Evolutionary conservation across 345 rosid genomes (phyloP), one percentile per base, ranked within the genome.

Genomic region (Eucalyptus shirleyi): DNA sequence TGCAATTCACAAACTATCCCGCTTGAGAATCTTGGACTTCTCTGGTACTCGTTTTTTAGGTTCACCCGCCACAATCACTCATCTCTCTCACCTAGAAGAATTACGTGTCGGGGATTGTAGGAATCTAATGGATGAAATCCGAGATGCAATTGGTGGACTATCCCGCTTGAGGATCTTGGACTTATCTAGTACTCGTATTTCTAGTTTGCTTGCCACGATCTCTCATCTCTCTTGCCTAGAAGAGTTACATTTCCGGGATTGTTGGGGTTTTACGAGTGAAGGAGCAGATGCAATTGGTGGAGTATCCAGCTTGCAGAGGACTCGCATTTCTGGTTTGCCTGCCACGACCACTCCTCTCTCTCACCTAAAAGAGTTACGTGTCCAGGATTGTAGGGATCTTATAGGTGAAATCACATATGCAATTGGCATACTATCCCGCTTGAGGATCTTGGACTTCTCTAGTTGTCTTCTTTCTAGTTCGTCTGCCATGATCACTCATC

Each of bases 71-170:
- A 14, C 24, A 1, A 26, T 87, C 77, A 1, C 9, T 18, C 18
- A 5, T 50, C 51, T 50, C 51, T 15, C 51, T 50, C 16, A 49
- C 51, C 18, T 5, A 15, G 18, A 18, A 51, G 56, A 51, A 8
- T 51, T 51, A 51, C 23, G 0, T 51, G 9, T 51, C 8, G 9
- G 0, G 0, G 9, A 0, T 18, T 50, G 51, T 50, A 0, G 7
- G 17, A 0, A 14, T 50, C 6, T 50, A 0, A 0, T 2, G 6
- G 0, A 7, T 0, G 0, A 14, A 50, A 50, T 50, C 0, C 17
- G 1, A 5, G 3, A 50, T 50, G 17, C 51, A 50, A 50, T 50
- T 5, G 17, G 51, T 0, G 1, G 6, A 50, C 17, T 50, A 50
- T 14, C 51, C 17, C 17, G 17, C 6, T 50, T 50, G 51, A 50